Conservation (phyloP, 2,329 filamentous ascomycete species). For the Paecilomyces sp. region DNA sequence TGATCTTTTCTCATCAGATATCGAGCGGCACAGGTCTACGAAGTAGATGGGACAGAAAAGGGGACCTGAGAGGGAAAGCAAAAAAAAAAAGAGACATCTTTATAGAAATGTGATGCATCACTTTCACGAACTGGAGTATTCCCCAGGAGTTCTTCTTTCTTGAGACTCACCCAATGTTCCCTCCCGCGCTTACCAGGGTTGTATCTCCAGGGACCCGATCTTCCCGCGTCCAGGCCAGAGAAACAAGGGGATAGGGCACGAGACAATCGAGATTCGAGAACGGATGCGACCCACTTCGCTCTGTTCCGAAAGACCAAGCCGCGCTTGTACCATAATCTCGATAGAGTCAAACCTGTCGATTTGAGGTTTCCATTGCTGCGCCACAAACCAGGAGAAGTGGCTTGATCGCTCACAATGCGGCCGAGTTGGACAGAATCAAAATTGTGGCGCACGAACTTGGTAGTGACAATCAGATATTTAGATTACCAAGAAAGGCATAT, state of each 20-base stretch:
- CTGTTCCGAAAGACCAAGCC: background rate
- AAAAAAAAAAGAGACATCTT: background rate
- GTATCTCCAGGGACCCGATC: background rate
- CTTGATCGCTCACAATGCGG: background rate
- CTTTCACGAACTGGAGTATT: background rate
- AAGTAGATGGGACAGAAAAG: too few relatives aligned
- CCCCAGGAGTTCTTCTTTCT: background rate
- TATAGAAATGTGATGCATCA: background rate
- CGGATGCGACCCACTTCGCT: background rate
- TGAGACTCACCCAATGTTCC: background rate
- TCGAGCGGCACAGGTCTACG: too few relatives aligned
- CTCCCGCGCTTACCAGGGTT: background rate
- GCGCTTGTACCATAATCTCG: background rate
- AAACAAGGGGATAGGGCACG: background rate
- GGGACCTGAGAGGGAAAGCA: background rate
- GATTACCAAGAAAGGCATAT: too few relatives aligned
- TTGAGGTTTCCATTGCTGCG: background rate
- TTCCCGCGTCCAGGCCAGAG: background rate
- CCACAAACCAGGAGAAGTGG: background rate
- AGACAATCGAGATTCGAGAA: background rate
- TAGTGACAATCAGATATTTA: too few relatives aligned
- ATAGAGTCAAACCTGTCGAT: background rate
- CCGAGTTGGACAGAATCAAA: too few relatives aligned
- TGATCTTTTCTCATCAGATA: background rate
- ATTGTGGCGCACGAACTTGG: background rate